Conservation (phyloP, 2,329 filamentous ascomycete species). For the Cordyceps farinosa region DNA sequence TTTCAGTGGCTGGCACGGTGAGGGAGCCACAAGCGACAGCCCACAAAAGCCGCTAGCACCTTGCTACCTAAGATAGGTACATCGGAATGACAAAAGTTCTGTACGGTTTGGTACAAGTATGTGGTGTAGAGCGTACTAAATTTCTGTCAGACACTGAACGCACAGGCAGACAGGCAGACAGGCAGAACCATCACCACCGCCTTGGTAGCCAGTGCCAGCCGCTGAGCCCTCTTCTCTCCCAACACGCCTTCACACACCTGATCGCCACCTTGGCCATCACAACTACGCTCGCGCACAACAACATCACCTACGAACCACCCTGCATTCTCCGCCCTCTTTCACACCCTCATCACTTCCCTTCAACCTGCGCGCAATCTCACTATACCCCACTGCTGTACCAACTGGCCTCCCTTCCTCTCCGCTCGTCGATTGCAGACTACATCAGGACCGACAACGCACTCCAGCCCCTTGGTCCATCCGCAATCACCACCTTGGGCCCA, state of each 20-base stretch:
- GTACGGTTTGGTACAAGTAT: no score
- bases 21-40: not conserved
- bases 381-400: constrained; percentile 4
- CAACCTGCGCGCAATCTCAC: not conserved
- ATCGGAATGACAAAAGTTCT: no score
- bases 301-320: not conserved
- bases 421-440: not conserved
- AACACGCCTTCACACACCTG: not conserved
- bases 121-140: no score
- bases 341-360: not conserved
- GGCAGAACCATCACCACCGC: constrained; percentile 18
- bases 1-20: not conserved
- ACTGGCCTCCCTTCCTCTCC: constrained; percentile 13
- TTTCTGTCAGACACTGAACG: no score
- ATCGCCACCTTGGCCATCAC: not conserved
- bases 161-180: no score
- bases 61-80: no score
- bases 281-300: not conserved
- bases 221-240: constrained; percentile 7
- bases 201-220: not conserved
- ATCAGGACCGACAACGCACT: not conserved
- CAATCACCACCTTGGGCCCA: not conserved
- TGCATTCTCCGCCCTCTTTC: not conserved
- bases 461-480: not conserved
- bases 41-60: constrained; percentile 2